Conservation (phyloP, 139 green algal species). For the Chlorella sp. region DNA sequence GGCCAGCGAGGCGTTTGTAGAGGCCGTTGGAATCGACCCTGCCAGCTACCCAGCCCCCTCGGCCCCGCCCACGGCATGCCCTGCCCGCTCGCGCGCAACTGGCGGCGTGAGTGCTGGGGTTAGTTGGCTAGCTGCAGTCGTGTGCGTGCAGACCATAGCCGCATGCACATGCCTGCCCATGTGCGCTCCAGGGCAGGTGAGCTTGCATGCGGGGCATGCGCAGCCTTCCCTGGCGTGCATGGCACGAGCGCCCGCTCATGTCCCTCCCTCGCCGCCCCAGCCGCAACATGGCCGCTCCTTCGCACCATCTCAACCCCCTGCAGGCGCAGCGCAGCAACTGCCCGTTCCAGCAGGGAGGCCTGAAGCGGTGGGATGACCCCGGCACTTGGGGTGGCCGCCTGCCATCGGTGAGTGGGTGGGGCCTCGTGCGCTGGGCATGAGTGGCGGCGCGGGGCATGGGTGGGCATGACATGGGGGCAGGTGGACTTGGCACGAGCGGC, state of each 20-base stretch:
- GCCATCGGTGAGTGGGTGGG: neutral
- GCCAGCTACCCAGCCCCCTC: conserved; percentile 20
- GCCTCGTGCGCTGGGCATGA: neutral
- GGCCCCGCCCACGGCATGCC: conserved; percentile 26
- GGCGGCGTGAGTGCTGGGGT: neutral
- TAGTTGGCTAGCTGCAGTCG: neutral
- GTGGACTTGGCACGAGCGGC: no score
- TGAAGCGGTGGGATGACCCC: conserved; percentile 27
- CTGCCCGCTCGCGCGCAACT: neutral
- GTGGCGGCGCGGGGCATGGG: no score
- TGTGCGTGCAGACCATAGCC: no score
- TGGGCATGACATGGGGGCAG: neutral
- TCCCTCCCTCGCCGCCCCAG: no score
- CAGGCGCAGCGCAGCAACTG: conserved; percentile 24
- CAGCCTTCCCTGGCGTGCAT: neutral
- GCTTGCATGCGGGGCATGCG: neutral
- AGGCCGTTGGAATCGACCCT: conserved; percentile 17
- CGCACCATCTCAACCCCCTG: neutral
- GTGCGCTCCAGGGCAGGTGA: no score
- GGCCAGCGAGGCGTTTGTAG: neutral
- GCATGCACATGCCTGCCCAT: no score
- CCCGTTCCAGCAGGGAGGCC: conserved; percentile 19
- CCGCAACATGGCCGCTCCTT: no score
- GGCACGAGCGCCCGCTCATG: no score
- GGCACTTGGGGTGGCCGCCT: conserved; percentile 25